Conservation (phyloP, 2,329 filamentous ascomycete genomes). For the Talaromyces sp. region DNA sequence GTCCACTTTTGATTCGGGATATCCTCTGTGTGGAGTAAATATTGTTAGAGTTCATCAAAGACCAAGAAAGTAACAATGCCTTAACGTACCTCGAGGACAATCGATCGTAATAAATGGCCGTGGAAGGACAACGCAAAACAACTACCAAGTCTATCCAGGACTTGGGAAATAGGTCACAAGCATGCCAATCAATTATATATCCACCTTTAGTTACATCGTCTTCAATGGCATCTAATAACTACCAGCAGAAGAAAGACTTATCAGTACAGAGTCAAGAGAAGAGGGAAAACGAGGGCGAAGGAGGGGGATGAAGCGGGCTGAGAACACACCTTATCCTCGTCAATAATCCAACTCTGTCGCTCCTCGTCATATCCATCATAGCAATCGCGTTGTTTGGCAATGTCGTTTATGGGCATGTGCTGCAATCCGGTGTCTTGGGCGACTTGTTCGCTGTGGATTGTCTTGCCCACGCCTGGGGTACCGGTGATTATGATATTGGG, state of each 20-base stretch:
- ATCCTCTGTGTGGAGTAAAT: slow-evolving; percentile 57
- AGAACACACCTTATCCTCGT: slow-evolving; percentile 80
- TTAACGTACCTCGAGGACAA: slow-evolving; percentile 63
- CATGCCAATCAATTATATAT: slow-evolving; percentile 95
- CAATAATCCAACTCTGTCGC: slow-evolving; percentile 84
- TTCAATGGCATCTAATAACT: slow-evolving; percentile 84
- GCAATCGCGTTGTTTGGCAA: slow-evolving; percentile 84
- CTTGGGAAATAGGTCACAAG: slow-evolving; percentile 89
- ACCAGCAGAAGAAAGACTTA: slow-evolving; percentile 4
- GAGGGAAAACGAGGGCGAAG: neutral
- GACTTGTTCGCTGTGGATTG: slow-evolving; percentile 81
- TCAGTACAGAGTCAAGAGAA: slow-evolving; percentile 16
- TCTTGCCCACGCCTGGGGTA: slow-evolving; percentile 94
- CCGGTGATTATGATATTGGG: slow-evolving; percentile 96
- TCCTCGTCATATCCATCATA: slow-evolving; percentile 87
- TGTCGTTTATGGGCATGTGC: slow-evolving; percentile 83
- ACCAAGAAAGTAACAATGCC: slow-evolving; percentile 19
- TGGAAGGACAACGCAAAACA: slow-evolving; percentile 76
- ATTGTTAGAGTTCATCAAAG: neutral
- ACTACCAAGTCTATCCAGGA: slow-evolving; percentile 95
- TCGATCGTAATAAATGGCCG: slow-evolving; percentile 78
- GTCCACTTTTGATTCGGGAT: slow-evolving; percentile 82
- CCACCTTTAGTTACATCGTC: slow-evolving; percentile 75
- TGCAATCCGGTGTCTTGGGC: slow-evolving; percentile 73
- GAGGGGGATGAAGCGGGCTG: neutral